Conservation (phyloP, 2,329 filamentous ascomycete genomes). For the Xylariomycetidae sp. region DNA sequence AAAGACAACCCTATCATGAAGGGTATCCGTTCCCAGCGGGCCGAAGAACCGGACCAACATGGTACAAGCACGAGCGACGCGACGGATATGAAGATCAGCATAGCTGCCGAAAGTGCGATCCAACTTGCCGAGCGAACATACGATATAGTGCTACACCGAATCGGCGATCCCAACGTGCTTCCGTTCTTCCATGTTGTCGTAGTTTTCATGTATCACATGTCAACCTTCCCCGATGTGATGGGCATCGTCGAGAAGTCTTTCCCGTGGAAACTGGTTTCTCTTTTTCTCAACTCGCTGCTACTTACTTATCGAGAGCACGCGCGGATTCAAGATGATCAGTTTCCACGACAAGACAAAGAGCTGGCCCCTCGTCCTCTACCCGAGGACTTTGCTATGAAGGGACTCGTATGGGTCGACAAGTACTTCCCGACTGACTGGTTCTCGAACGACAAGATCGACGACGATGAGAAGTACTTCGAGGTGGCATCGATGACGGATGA, state of each 20-base stretch:
- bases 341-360: conserved; percentile 42
- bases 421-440: conserved; percentile 61
- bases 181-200: conserved; percentile 60
- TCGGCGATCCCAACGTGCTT: conserved; percentile 54
- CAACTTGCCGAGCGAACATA: conserved; percentile 20
- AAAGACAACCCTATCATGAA: conserved; percentile 43
- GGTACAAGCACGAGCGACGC: conserved; percentile 17
- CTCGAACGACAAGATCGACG: conserved; percentile 51
- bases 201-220: conserved; percentile 50
- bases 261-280: conserved; percentile 49
- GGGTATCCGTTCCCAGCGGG: conserved; percentile 26
- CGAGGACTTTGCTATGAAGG: conserved; percentile 65
- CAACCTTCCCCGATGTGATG: conserved; percentile 37
- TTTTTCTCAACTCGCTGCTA: conserved; percentile 35
- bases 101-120: conserved; percentile 18
- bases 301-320: conserved; percentile 23
- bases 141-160: conserved; percentile 42
- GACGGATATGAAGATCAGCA: conserved; percentile 5
- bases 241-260: conserved; percentile 37
- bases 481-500: conserved; percentile 51
- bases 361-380: conserved; percentile 52
- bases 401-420: conserved; percentile 54
- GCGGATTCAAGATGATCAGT: conserved; percentile 36
- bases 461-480: conserved; percentile 65
- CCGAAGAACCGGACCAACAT: conserved; percentile 21